Conservation (phyloP, 1,139 yeast genomes). For the Waltiozyma solani region DNA sequence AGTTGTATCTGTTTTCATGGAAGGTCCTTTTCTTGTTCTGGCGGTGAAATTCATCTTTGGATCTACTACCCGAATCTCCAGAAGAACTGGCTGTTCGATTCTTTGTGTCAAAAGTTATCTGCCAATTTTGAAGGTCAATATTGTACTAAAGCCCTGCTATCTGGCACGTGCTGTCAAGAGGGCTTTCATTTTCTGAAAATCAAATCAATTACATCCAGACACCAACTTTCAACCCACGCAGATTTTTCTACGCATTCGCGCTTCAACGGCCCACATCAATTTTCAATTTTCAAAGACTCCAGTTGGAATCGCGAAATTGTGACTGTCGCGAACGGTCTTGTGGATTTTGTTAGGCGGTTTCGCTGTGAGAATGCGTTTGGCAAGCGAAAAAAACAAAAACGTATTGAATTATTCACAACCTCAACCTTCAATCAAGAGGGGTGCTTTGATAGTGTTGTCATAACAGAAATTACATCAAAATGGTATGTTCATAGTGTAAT, state of each 20-base stretch:
- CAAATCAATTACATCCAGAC: not conserved
- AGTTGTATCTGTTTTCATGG: too few species aligned
- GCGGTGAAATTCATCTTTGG: too few species aligned
- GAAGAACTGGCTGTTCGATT: not conserved
- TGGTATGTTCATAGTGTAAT: not conserved
- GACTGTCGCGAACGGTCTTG: too few species aligned
- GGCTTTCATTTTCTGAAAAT: too few species aligned
- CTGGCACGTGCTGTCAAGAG: not conserved
- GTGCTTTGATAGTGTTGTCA: not conserved
- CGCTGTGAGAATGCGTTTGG: not conserved
- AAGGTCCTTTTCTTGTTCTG: too few species aligned
- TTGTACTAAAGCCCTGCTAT: not conserved
- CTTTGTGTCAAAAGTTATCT: not conserved
- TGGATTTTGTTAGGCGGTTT: not conserved
- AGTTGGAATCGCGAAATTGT: too few species aligned
- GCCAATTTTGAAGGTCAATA: too few species aligned
- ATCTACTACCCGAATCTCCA: too few species aligned
- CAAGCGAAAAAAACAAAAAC: conserved; percentile 1
- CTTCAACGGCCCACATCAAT: not conserved
- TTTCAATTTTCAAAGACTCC: not conserved
- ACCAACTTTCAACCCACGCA: not conserved
- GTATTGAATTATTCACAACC: not conserved
- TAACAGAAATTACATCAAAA: conserved; percentile 1
- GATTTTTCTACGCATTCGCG: not conserved
- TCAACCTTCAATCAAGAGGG: not conserved